Base-by-base conservation (phyloP, 129 eudicot genomes). In the Silybum marianum region DNA sequence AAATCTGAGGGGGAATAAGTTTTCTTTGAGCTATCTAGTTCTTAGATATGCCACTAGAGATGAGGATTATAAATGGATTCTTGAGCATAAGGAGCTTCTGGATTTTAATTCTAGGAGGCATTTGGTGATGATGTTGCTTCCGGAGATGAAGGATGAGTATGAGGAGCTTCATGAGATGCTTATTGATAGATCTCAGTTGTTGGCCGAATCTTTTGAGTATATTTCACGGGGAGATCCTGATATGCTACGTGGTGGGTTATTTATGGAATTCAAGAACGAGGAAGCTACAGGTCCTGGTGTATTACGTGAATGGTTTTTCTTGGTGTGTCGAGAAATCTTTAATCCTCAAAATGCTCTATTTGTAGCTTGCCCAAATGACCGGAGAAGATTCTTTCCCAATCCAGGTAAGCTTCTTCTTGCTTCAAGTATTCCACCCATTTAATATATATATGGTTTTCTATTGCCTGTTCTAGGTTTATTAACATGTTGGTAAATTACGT, bases 241-340 rank as follows among this genome's bases (percentile, higher is more conserved):
- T 2, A 71, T 86, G 0, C 77, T 95, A 79, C 96, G 88, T 60
- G 72, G 87, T 84, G 94, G 94, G 23, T 79, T 95, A 77, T 88
- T 88, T 77, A 83, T 95, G 91, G 94, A 88, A 85, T 92, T 95
- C 82, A 90, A 89, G 85, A 88, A 92, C 10, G 98, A 95, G 82
- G 98, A 95, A 80, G 98, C 98, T 72, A 92, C 97, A 2, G 98
- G 98, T 16, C 98, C 97, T 69, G 97, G 99, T 75, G 99, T 95
- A 4, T 78, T 95, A 65, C 86, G 99, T 10, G 99, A 95, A 88
- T 95, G 99, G 99, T 95, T 95, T 83, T 80, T 88, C 84, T 84
- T 92, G 84, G 99, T 95, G 18, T 95, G 97, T 77, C 93, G 84
- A 83, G 97, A 89, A 72, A 90, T 95, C 40, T 95, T 95, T 71